Conservation (phyloP, 306 rosid species). For the Prunus kanzakura region DNA sequence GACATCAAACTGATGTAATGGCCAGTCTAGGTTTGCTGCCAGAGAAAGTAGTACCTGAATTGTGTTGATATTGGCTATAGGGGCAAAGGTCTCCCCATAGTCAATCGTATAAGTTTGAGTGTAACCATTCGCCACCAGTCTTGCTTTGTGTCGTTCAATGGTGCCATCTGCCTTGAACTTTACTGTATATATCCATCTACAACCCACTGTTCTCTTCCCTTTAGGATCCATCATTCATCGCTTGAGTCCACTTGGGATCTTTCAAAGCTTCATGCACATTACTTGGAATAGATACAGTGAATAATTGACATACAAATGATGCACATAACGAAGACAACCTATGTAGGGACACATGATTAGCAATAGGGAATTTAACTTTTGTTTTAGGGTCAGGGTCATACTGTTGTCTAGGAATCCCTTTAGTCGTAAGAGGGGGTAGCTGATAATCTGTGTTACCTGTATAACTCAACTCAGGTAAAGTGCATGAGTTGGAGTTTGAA, state of each 20-base stretch:
- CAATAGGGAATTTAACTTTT: background rate
- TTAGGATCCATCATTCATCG: background rate
- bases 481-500: background rate
- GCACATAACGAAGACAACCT: background rate
- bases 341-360: background rate
- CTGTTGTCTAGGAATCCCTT: background rate
- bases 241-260: background rate
- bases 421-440: background rate
- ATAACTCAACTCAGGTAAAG: background rate
- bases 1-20: no score
- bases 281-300: background rate
- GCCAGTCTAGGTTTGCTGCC: no score
- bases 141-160: no score
- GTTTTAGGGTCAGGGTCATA: background rate
- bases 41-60: no score
- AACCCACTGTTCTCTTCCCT: background rate
- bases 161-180: no score
- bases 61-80: no score
- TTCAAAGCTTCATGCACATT: background rate
- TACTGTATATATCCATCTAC: background rate
- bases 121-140: no score
- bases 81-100: no score
- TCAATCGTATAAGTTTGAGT: no score
- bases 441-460: background rate
- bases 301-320: background rate